Evolutionary conservation across 768 basidiomycete genomes (phyloP).

Genomic region (Mycena epipterygia): DNA sequence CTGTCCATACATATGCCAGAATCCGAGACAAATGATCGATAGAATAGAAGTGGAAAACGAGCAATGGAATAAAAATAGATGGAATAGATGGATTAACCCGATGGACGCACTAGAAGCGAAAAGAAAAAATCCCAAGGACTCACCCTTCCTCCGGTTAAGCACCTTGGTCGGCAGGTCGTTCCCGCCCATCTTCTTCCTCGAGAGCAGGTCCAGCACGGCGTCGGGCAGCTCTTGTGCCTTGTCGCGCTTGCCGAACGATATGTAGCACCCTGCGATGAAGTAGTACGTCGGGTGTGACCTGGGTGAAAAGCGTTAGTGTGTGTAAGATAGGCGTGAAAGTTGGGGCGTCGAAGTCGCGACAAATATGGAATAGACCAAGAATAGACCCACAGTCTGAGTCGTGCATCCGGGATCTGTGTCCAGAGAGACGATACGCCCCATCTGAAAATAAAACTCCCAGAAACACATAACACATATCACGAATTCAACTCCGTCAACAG

Average conservation of each 20-base stretch:
- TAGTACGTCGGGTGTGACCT: slow-evolving; percentile 88
- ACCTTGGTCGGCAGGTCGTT: slow-evolving; percentile 82
- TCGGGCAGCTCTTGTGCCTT: slow-evolving; percentile 75
- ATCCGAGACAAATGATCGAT: neutral
- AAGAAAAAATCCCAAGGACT: slow-evolving; percentile 40
- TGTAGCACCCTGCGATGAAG: slow-evolving; percentile 81
- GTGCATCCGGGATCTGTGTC: too few species aligned
- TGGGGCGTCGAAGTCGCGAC: too few species aligned
- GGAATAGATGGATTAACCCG: too few species aligned
- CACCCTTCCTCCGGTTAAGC: slow-evolving; percentile 83
- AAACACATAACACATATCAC: slow-evolving; percentile 76
- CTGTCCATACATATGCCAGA: slow-evolving; percentile 50
- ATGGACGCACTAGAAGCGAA: too few species aligned
- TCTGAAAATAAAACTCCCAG: too few species aligned
- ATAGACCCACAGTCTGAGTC: too few species aligned
- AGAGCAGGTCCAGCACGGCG: slow-evolving; percentile 69
- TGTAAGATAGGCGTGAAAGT: neutral
- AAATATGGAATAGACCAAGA: too few species aligned
- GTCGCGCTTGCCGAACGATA: slow-evolving; percentile 66
- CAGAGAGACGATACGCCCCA: too few species aligned
- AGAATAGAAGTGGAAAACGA: neutral
- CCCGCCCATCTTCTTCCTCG: slow-evolving; percentile 70
- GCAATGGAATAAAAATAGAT: neutral
- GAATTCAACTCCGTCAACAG: slow-evolving; percentile 75
- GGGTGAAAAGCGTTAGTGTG: neutral